These are phyloP conservation scores for Coemansia sp. DNA, from an alignment of 192 early-diverging fungal genomes.

Conservation along the genomic window DNA sequence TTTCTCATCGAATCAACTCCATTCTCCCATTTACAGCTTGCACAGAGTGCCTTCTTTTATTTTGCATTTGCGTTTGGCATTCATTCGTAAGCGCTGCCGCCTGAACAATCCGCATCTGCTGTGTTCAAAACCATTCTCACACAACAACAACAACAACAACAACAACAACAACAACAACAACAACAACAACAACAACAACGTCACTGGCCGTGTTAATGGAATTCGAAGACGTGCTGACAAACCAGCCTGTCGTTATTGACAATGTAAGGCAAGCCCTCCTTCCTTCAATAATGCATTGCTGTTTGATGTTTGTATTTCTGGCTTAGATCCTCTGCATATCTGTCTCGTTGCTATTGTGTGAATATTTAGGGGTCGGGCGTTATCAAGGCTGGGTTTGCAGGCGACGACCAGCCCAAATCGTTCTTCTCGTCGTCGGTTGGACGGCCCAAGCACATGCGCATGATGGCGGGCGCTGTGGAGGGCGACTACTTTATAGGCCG, in stretches of 20 bases:
- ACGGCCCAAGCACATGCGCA: constrained; percentile 91
- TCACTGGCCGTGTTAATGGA: constrained; percentile 57
- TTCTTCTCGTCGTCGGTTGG: constrained; percentile 95
- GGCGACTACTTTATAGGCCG: constrained; percentile 94
- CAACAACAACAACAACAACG: too few relatives aligned
- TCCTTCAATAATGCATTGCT: background rate
- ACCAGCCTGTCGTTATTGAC: constrained; percentile 99
- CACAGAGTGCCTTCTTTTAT: too few relatives aligned
- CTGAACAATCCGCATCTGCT: too few relatives aligned
- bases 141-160: too few relatives aligned
- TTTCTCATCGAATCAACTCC: too few relatives aligned
- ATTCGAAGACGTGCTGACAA: constrained; percentile 90
- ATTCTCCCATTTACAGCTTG: too few relatives aligned
- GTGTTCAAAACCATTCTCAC: too few relatives aligned
- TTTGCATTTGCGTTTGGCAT: too few relatives aligned
- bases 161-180: too few relatives aligned
- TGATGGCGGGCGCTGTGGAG: constrained; percentile 98
- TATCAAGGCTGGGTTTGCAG: constrained; percentile 99
- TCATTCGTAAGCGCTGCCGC: too few relatives aligned
- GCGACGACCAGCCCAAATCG: constrained; percentile 95
- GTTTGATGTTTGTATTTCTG: background rate
- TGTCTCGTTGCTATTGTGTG: background rate
- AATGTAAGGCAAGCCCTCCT: constrained; percentile 68
- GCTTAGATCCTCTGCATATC: background rate
- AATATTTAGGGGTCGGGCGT: constrained; percentile 90